Percentiles rank a stretch among this genome's conserved stretches.
phyloP scores from a whole-genome alignment of 2,329 filamentous ascomycete genomes.

The Colletotrichum theobromicola region DNA sequence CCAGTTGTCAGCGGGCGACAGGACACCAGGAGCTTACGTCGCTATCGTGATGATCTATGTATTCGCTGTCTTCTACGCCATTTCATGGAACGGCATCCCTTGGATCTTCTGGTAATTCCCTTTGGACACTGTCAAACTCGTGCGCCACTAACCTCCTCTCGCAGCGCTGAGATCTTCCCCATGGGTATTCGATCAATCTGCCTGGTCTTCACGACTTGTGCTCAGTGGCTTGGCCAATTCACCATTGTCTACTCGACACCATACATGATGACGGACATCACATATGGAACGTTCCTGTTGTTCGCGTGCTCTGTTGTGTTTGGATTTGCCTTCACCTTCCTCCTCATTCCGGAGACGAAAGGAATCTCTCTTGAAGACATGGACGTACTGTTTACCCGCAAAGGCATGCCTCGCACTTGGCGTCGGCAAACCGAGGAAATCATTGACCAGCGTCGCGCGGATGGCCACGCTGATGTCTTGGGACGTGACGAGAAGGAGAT shows the following conservation, averaged over 20 bases:
- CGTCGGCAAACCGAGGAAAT: constrained; percentile 5
- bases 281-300: constrained; percentile 50
- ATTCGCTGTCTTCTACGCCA: constrained; percentile 26
- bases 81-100: constrained; percentile 31
- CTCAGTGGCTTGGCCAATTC: constrained; percentile 33
- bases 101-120: constrained; percentile 23
- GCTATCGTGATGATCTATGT: constrained; percentile 32
- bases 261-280: constrained; percentile 30
- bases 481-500: neutral
- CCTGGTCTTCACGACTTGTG: constrained; percentile 26
- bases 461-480: constrained; percentile 10
- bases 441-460: constrained; percentile 23
- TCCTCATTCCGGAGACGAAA: constrained; percentile 28
- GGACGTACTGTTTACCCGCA: constrained; percentile 27
- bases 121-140: constrained; percentile 44
- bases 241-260: constrained; percentile 29
- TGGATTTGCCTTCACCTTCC: constrained; percentile 34
- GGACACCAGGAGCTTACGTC: constrained; percentile 21
- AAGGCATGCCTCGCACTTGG: neutral
- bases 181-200: constrained; percentile 28
- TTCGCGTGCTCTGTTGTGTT: constrained; percentile 45
- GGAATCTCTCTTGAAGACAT: constrained; percentile 30
- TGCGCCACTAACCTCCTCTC: neutral
- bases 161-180: constrained; percentile 20
- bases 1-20: neutral